Base-by-base conservation (phyloP, 176 grass and related monocot genomes). In the Triticum turgidum region DNA sequence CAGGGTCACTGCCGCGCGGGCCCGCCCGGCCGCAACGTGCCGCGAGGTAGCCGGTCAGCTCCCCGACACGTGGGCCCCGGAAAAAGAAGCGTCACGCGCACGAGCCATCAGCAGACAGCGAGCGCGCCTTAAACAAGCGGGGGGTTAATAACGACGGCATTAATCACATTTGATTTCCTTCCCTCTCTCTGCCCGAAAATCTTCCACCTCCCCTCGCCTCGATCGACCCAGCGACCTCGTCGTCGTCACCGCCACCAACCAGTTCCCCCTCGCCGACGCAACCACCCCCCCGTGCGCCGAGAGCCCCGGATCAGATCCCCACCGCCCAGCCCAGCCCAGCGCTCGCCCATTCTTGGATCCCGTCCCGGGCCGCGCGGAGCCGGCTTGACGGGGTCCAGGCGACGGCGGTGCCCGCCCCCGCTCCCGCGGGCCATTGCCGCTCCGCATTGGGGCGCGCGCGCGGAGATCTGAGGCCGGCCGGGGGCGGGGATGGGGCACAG, bases 221-320 rank as follows among this genome's bases (percentile, higher is more conserved):
- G 41, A 27, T 22, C 24, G 13, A 75, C 5, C 72, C 13, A 68
- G 65, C 35, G 25, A 85, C 68, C 37, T 87, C 88, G 30, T 84
- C 83, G 70, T 54, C 81, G 75, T 24, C 89, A 18, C 17, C 89
- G 32, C 78, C 61, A 37, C 15, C 59, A 30, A 30, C 44, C 63
- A 17, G 27, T 78, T 35, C 63, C 82, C 41, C 85, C 81, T 34
- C 82, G 14, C 58, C 52, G 82, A 91, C 85, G 86, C 82, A 64
- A 81, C 41, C 41, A 44, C 1, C 54, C 72, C 24, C 80, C 89
- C 89, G 8, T 51, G 17, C 45, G 24, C 77, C 81, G 17, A 77
- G 69, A 88, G 65, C 68, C 71, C 77, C 24, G 15, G 27, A 77
- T 56, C 47, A 72, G 86, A 88, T 88, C 86, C 78, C 71, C 38